Conservation (phyloP, 139 green algal genomes). For the Chlorella ohadii region DNA sequence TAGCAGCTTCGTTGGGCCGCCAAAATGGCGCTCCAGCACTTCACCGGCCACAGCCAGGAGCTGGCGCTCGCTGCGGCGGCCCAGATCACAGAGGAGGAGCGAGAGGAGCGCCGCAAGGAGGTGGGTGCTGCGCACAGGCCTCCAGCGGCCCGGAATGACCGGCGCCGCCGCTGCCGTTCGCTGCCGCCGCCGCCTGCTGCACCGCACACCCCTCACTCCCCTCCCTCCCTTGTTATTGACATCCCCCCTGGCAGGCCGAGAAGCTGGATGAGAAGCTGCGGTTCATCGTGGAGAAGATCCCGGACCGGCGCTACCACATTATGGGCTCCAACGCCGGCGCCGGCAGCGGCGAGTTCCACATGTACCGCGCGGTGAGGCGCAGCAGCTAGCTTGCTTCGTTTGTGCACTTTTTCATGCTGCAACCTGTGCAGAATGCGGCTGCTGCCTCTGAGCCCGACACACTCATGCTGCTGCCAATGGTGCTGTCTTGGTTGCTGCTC, state of each 20-base stretch:
- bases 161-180: not conserved
- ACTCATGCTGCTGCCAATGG: too few species aligned
- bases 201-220: too few species aligned
- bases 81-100: constrained; percentile 35
- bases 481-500: too few species aligned
- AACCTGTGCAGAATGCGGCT: too few species aligned
- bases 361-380: constrained; percentile 67
- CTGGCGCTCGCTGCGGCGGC: constrained; percentile 9
- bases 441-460: too few species aligned
- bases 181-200: not conserved
- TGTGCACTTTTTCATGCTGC: too few species aligned
- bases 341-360: constrained; percentile 91
- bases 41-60: constrained; percentile 19
- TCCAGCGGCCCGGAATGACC: too few species aligned
- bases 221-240: not conserved
- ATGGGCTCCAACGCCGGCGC: constrained; percentile 84
- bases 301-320: constrained; percentile 79
- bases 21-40: constrained; percentile 29
- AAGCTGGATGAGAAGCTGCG: constrained; percentile 87
- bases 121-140: constrained; percentile 30
- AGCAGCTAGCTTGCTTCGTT: too few species aligned
- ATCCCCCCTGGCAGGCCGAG: too few species aligned
- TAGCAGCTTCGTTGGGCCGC: not conserved
- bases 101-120: constrained; percentile 43
- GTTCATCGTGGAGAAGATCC: constrained; percentile 83